Percentiles rank a stretch among this genome's conserved stretches.
phyloP scores from a whole-genome alignment of 176 grass and related monocot species.

The Musa itinerans region DNA sequence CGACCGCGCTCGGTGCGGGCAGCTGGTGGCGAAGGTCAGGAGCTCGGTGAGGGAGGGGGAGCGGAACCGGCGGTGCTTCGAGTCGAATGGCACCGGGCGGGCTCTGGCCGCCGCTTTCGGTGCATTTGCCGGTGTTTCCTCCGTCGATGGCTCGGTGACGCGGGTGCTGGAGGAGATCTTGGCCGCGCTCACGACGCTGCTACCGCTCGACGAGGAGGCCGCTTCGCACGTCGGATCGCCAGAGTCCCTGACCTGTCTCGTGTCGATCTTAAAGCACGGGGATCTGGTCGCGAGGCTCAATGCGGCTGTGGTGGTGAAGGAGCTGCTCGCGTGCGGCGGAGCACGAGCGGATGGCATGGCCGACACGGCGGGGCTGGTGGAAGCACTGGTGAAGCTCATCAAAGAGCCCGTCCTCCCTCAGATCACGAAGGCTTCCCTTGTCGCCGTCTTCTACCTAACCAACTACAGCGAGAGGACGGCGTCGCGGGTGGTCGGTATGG shows the following conservation, averaged over 20 bases:
- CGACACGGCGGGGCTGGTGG: slow-evolving; percentile 20
- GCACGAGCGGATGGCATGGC: slow-evolving; percentile 21
- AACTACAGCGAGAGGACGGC: neutral
- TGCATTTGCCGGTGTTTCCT: slow-evolving; percentile 12
- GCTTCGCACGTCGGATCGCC: slow-evolving; percentile 27
- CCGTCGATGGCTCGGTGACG: neutral
- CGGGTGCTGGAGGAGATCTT: slow-evolving; percentile 35
- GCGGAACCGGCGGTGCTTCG: slow-evolving; percentile 48
- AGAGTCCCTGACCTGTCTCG: slow-evolving; percentile 25
- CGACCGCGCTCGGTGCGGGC: slow-evolving; percentile 19
- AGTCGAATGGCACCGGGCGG: slow-evolving; percentile 12
- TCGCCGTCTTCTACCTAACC: slow-evolving; percentile 53
- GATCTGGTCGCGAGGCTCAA: slow-evolving; percentile 19
- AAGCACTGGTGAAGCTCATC: slow-evolving; percentile 35
- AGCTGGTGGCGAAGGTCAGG: slow-evolving; percentile 26
- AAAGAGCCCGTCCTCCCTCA: slow-evolving; percentile 34
- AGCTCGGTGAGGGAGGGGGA: slow-evolving; percentile 53
- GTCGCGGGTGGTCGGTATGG: slow-evolving; percentile 17
- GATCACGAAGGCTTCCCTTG: slow-evolving; percentile 54
- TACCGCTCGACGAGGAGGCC: slow-evolving; percentile 42
- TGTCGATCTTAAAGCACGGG: slow-evolving; percentile 28
- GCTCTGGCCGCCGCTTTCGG: slow-evolving; percentile 30
- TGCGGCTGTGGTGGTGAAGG: slow-evolving; percentile 42
- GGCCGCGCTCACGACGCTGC: slow-evolving; percentile 36
- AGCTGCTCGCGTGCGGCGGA: slow-evolving; percentile 29